Evolutionary conservation across 2,329 filamentous ascomycete species (phyloP).

Genomic region (Sclerotinia glacialis): DNA sequence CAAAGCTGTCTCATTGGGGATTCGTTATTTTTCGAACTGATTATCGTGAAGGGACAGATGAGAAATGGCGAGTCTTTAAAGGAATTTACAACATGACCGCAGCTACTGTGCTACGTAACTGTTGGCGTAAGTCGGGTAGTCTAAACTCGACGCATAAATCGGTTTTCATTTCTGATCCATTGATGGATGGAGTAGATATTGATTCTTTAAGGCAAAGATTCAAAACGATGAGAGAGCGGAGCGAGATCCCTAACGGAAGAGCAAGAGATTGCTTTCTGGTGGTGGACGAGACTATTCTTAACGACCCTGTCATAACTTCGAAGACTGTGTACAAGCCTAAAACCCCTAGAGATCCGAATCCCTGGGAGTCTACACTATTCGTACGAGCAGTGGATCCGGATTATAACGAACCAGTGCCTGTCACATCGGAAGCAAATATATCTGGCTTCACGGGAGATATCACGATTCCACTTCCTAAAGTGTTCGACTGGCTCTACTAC

Average conservation of each 20-base stretch:
- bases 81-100: not conserved
- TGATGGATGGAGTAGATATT: not conserved
- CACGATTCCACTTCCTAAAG: constrained; percentile 19
- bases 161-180: not conserved
- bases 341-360: not conserved
- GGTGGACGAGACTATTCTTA: not conserved
- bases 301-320: not conserved
- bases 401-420: not conserved
- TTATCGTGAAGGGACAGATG: not conserved
- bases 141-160: not conserved
- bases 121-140: not conserved
- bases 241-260: not conserved
- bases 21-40: not conserved
- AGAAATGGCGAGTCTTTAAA: not conserved
- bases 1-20: not conserved
- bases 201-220: not conserved
- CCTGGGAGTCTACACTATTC: not conserved
- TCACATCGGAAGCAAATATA: constrained; percentile 3
- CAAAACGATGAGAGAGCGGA: not conserved
- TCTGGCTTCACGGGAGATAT: constrained; percentile 13
- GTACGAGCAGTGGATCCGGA: not conserved
- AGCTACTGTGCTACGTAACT: not conserved
- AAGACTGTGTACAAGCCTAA: not conserved
- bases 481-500: constrained; percentile 22
- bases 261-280: constrained; percentile 1